Evolutionary conservation across 768 basidiomycete genomes (phyloP).

Genomic region (Mrakia blollopis): DNA sequence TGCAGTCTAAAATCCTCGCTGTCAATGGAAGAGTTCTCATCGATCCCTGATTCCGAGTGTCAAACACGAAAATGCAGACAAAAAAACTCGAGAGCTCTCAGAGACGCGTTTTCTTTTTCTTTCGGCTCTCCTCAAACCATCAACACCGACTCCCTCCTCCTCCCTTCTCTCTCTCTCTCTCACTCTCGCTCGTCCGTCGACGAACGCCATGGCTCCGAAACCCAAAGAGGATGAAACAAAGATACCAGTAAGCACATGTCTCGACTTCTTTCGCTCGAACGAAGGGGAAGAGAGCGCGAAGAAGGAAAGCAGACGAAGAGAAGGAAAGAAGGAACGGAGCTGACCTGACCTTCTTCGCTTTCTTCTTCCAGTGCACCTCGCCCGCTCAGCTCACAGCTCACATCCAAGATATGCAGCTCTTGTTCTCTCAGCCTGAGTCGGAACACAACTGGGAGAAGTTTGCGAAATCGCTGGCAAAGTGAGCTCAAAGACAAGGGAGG

Average conservation of each 20-base stretch:
- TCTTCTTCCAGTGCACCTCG: constrained; percentile 34
- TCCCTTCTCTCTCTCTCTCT: not conserved
- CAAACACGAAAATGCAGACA: no score
- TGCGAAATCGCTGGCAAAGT: constrained; percentile 42
- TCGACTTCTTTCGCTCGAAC: not conserved
- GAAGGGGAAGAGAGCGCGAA: no score
- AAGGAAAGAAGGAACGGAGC: not conserved
- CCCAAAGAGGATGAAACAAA: constrained; percentile 21
- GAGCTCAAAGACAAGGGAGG: not conserved
- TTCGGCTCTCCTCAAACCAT: not conserved
- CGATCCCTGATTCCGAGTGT: no score
- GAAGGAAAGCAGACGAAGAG: no score
- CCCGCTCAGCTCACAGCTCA: constrained; percentile 32
- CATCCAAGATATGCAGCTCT: constrained; percentile 33
- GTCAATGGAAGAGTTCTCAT: no score
- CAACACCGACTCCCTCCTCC: not conserved
- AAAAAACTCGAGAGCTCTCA: no score
- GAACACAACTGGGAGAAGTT: constrained; percentile 79
- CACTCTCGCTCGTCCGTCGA: not conserved
- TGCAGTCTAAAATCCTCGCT: no score
- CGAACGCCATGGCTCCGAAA: constrained; percentile 15
- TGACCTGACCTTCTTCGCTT: not conserved
- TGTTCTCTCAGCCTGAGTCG: constrained; percentile 51
- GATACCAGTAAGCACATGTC: constrained; percentile 2
- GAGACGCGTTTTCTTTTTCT: no score